Evolutionary conservation across 225 moss, liverwort and hornwort genomes (phyloP).

Genomic region (Climacium dendroides): DNA sequence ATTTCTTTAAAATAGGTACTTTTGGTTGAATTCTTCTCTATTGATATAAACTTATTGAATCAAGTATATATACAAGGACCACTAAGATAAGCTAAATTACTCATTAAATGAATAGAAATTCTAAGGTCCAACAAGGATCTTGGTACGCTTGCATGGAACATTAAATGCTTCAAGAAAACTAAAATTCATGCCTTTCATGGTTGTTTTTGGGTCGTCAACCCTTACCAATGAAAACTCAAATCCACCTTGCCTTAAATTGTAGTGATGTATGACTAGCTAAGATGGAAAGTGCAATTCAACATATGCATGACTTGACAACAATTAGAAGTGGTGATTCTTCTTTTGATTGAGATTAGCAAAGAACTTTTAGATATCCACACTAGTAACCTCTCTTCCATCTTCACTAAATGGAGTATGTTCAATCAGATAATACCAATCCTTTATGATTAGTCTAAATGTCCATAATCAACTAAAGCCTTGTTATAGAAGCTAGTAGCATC

Average conservation of each 20-base stretch:
- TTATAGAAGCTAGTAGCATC: not conserved
- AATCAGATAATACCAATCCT: not conserved
- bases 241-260: not conserved
- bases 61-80: not conserved
- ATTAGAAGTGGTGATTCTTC: conserved; percentile 34
- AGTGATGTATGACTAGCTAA: not conserved
- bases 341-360: conserved; percentile 69
- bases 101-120: not conserved
- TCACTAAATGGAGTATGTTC: conserved; percentile 64
- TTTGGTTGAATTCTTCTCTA: not conserved
- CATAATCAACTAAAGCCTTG: not conserved
- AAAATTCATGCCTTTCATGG: not conserved
- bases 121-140: not conserved
- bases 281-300: not conserved
- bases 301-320: not conserved
- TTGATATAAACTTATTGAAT: not conserved
- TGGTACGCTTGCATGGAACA: not conserved
- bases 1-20: not conserved
- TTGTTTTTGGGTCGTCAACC: not conserved
- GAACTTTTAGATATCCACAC: conserved; percentile 81
- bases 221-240: not conserved
- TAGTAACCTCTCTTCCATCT: conserved; percentile 69
- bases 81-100: not conserved
- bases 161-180: not conserved
- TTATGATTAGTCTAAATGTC: not conserved